phyloP scores from a whole-genome alignment of 1,284 basidiomycete species.

The Ustilago curta region DNA sequence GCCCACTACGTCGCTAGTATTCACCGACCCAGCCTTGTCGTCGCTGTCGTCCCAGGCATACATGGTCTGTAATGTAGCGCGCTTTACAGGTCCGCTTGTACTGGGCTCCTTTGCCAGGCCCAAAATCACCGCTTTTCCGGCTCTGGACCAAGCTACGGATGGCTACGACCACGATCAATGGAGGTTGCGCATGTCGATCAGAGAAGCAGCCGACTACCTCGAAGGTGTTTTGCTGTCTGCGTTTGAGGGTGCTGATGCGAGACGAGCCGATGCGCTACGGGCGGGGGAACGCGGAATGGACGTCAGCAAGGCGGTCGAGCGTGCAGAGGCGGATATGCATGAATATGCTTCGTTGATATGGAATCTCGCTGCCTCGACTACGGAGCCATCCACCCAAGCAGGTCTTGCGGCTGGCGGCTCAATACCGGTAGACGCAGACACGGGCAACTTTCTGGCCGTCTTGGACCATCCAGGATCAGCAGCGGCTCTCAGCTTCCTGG shows the following conservation, averaged over 20 bases:
- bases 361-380: constrained; percentile 29
- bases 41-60: constrained; percentile 41
- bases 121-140: background rate
- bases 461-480: constrained; percentile 38
- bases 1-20: constrained; percentile 39
- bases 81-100: constrained; percentile 76
- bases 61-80: constrained; percentile 77
- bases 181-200: constrained; percentile 33
- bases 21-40: constrained; percentile 31
- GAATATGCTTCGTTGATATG: constrained; percentile 42
- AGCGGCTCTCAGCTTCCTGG: constrained; percentile 77
- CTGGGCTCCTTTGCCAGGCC: constrained; percentile 38
- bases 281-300: constrained; percentile 49
- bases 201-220: constrained; percentile 81
- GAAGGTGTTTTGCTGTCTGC: constrained; percentile 83
- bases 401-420: background rate
- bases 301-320: constrained; percentile 41
- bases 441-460: constrained; percentile 80
- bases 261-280: constrained; percentile 66
- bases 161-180: constrained; percentile 20
- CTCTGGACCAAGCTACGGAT: background rate
- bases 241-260: constrained; percentile 84
- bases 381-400: constrained; percentile 1
- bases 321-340: constrained; percentile 41
- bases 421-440: constrained; percentile 79